phyloP scores from a whole-genome alignment of 768 basidiomycete species.

The Leccinum olivaceopallidum region DNA sequence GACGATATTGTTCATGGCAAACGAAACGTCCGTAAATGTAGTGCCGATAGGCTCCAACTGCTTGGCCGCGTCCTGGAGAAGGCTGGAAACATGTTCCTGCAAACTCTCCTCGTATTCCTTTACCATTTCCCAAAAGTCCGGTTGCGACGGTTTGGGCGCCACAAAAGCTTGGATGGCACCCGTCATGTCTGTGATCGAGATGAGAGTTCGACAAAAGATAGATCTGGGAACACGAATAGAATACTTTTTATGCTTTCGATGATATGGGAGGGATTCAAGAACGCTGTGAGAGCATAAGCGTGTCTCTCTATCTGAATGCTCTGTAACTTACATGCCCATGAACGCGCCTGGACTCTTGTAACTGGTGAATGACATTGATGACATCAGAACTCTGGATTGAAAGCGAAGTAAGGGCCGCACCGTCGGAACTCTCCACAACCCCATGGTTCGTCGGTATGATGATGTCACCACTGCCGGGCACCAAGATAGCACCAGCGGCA shows the following conservation, averaged over 20 bases:
- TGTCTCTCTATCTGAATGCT: not conserved
- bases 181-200: not conserved
- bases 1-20: constrained; percentile 7
- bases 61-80: constrained; percentile 4
- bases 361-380: not conserved
- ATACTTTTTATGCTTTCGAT: not conserved
- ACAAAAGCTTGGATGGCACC: not conserved
- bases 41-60: constrained; percentile 9
- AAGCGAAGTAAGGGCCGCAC: not conserved
- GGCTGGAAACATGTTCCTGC: constrained; percentile 1
- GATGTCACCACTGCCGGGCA: not conserved
- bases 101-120: constrained; percentile 5
- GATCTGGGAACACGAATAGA: not conserved
- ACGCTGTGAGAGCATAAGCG: not conserved
- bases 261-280: not conserved
- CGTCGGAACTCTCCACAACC: not conserved
- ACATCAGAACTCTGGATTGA: not conserved
- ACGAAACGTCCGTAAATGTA: constrained; percentile 5
- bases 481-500: not conserved
- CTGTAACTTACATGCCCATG: not conserved
- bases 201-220: not conserved
- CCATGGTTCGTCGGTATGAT: not conserved
- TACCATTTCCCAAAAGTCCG: constrained; percentile 15
- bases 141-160: not conserved
- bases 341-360: not conserved